Conservation (phyloP, 1,139 yeast species). For the Zhuliangozyma parablackwelliae region DNA sequence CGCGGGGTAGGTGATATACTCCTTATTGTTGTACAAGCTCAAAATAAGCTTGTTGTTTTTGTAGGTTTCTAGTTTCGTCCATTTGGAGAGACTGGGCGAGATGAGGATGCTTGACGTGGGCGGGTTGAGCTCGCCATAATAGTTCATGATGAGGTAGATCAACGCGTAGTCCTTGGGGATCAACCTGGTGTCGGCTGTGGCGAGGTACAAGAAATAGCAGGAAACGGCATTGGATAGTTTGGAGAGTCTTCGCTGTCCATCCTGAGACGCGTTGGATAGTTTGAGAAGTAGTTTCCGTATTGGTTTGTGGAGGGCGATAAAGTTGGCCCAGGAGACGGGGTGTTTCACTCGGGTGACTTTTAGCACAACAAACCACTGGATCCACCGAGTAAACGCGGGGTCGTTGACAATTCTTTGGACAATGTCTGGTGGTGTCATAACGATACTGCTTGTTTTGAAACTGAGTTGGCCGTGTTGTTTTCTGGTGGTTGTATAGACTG, state of each 20-base stretch:
- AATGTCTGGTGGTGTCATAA: too few species aligned
- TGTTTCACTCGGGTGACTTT: constrained; percentile 20
- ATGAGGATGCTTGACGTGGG: constrained; percentile 30
- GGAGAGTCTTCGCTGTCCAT: constrained; percentile 3
- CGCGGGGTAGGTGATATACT: constrained; percentile 30
- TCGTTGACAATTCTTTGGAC: background rate
- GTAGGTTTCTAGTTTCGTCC: constrained; percentile 24
- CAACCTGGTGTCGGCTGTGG: constrained; percentile 21
- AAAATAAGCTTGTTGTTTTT: constrained; percentile 12
- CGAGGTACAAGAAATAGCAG: constrained; percentile 27
- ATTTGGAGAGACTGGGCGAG: constrained; percentile 24
- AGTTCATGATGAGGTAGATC: constrained; percentile 32
- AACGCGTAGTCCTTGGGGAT: constrained; percentile 40
- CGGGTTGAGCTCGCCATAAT: constrained; percentile 31
- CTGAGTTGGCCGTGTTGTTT: too few species aligned
- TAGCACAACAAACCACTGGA: constrained; percentile 27
- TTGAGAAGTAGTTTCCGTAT: constrained; percentile 13
- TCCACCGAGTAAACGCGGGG: constrained; percentile 15
- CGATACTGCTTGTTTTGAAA: too few species aligned
- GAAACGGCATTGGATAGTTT: constrained; percentile 26
- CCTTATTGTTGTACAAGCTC: constrained; percentile 27
- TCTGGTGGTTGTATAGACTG: too few species aligned
- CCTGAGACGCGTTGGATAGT: background rate
- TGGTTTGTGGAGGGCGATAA: constrained; percentile 30
- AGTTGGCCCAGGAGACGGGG: constrained; percentile 30